A percentile compares a stretch with the other conserved stretches of the same genome.
Conservation (phyloP, 2,329 filamentous ascomycete genomes). For the Colletotrichum viniferum region DNA sequence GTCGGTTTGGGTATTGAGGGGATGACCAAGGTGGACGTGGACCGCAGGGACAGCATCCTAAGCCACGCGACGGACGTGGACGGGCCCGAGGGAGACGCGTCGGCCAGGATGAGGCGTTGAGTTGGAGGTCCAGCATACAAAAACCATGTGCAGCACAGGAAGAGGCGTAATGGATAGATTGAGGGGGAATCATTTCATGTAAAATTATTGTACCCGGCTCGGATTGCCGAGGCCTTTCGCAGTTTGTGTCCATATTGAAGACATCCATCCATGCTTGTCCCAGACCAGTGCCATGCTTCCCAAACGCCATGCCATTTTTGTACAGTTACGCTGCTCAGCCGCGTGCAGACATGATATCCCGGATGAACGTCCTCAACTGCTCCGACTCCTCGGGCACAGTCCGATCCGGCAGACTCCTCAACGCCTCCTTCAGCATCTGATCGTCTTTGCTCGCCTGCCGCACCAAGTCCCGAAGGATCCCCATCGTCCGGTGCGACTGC, state of each 20-base stretch:
- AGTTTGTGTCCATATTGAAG: slow-evolving; percentile 19
- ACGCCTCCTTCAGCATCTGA: slow-evolving; percentile 37
- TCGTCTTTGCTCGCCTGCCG: slow-evolving; percentile 44
- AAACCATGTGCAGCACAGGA: neutral
- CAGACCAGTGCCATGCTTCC: neutral
- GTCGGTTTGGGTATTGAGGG: slow-evolving; percentile 64
- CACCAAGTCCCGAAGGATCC: slow-evolving; percentile 40
- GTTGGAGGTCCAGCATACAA: neutral
- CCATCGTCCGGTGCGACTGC: slow-evolving; percentile 29
- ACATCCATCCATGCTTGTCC: neutral
- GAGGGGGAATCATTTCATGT: slow-evolving; percentile 9
- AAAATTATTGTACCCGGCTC: slow-evolving; percentile 9
- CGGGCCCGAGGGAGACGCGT: slow-evolving; percentile 31
- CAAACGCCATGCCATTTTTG: neutral
- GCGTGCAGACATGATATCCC: slow-evolving; percentile 38
- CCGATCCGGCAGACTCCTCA: slow-evolving; percentile 49
- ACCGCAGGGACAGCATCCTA: slow-evolving; percentile 45
- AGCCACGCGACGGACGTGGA: slow-evolving; percentile 35
- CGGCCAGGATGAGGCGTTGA: slow-evolving; percentile 29
- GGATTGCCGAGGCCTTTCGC: neutral
- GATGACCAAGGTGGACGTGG: slow-evolving; percentile 40
- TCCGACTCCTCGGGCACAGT: slow-evolving; percentile 58
- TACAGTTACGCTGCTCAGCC: neutral
- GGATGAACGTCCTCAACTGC: slow-evolving; percentile 48
- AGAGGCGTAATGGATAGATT: slow-evolving; percentile 20